Evolutionary conservation across 2,329 filamentous ascomycete species (phyloP).

Genomic region (Diaporthe destruens): DNA sequence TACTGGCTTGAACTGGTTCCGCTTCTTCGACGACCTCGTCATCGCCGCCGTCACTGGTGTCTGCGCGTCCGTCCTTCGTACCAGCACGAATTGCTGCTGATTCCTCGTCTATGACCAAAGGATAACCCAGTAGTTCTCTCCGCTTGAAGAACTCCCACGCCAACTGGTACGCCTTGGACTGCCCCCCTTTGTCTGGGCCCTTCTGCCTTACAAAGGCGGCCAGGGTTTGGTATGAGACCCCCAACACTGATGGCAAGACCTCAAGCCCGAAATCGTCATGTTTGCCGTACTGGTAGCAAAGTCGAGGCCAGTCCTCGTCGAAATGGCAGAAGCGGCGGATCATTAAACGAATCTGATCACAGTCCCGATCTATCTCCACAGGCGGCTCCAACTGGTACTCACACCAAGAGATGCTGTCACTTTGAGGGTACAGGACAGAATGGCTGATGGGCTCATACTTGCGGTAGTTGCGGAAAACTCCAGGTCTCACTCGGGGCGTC

Average conservation of each 20-base stretch:
- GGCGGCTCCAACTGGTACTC: neutral
- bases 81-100: neutral
- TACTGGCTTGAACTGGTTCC: neutral
- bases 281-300: neutral
- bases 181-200: neutral
- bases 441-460: neutral
- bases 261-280: neutral
- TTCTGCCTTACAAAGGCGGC: constrained; percentile 6
- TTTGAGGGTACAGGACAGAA: neutral
- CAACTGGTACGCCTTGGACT: constrained; percentile 17
- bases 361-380: constrained; percentile 7
- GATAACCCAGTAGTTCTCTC: constrained; percentile 3
- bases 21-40: neutral
- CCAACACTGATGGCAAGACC: neutral
- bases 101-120: neutral
- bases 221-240: neutral
- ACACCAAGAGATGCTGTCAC: neutral
- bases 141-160: constrained; percentile 35
- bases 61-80: neutral
- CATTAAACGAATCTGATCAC: constrained; percentile 29
- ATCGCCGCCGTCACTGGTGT: no score
- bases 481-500: constrained; percentile 8
- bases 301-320: neutral
- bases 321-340: constrained; percentile 14
- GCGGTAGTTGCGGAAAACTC: neutral